A percentile compares a stretch with the other conserved stretches of the same genome.
Evolutionary conservation across 2,329 filamentous ascomycete genomes (phyloP).

Genomic region (Trichoderma simmonsii): DNA sequence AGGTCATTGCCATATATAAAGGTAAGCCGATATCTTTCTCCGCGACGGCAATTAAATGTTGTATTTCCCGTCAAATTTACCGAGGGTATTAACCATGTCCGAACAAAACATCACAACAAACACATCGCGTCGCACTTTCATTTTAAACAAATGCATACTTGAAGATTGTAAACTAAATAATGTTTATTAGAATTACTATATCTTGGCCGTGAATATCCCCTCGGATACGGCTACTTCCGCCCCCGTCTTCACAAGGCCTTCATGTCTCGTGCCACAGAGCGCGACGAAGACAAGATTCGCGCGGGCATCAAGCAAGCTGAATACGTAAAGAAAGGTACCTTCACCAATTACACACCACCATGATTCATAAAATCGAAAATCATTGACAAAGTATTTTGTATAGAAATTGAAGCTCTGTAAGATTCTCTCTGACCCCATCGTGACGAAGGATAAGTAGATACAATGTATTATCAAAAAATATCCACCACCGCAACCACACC

Average conservation of each 20-base stretch:
- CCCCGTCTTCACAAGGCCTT: constrained; percentile 83
- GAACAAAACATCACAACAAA: not conserved
- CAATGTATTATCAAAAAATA: not conserved
- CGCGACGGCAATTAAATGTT: not conserved
- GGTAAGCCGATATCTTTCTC: constrained; percentile 44
- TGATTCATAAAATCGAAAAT: not conserved
- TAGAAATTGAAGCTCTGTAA: constrained; percentile 90
- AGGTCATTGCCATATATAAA: constrained; percentile 89
- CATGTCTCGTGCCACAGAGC: constrained; percentile 66
- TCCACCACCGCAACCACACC: not conserved
- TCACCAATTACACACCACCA: not conserved
- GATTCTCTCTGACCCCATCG: constrained; percentile 34
- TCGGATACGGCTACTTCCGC: constrained; percentile 78
- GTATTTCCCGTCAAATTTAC: not conserved
- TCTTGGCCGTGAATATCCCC: constrained; percentile 81
- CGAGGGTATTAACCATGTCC: not conserved
- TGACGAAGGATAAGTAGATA: not conserved
- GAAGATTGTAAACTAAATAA: not conserved
- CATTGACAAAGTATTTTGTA: not conserved
- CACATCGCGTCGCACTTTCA: not conserved
- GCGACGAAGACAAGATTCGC: constrained; percentile 71
- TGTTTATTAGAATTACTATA: constrained; percentile 67
- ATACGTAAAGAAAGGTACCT: constrained; percentile 82
- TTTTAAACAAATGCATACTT: not conserved
- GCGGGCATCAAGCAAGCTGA: constrained; percentile 74